Conservation (phyloP, 75 land plant genomes). For the Azolla pinnata region DNA sequence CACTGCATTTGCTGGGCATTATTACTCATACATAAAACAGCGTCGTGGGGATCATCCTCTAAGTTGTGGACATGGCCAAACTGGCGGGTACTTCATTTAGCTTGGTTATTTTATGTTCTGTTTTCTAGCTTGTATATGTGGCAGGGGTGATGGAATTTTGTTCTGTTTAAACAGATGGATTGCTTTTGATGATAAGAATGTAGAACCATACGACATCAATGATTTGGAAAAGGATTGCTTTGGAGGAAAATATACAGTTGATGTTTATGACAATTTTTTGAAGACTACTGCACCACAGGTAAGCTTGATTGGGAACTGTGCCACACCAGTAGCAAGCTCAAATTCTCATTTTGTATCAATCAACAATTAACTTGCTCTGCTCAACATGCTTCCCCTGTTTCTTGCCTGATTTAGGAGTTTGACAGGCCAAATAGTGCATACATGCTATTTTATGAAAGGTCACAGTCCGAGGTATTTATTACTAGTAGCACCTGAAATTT, state of each 20-base stretch:
- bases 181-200: conserved; percentile 31
- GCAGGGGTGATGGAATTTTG: background rate
- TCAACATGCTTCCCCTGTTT: background rate
- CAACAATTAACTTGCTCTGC: background rate
- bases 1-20: conserved; percentile 32
- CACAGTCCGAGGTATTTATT: conserved; percentile 10
- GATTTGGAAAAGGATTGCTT: conserved; percentile 31
- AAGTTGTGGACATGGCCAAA: conserved; percentile 14
- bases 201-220: conserved; percentile 26
- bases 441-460: conserved; percentile 27
- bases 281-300: conserved; percentile 30
- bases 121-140: background rate
- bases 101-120: conserved; percentile 1
- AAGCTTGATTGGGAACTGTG: too few relatives aligned
- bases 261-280: conserved; percentile 26
- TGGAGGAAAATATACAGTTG: conserved; percentile 26
- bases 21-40: conserved; percentile 28
- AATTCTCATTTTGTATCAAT: background rate
- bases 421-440: conserved; percentile 31
- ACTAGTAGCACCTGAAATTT: background rate
- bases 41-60: conserved; percentile 20
- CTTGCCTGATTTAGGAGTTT: conserved; percentile 12
- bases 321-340: too few relatives aligned
- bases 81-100: conserved; percentile 29
- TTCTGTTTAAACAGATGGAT: conserved; percentile 17